These are phyloP conservation scores for Gossypium lobatum DNA, from an alignment of 441 rosid species.

Conservation along the genomic window DNA sequence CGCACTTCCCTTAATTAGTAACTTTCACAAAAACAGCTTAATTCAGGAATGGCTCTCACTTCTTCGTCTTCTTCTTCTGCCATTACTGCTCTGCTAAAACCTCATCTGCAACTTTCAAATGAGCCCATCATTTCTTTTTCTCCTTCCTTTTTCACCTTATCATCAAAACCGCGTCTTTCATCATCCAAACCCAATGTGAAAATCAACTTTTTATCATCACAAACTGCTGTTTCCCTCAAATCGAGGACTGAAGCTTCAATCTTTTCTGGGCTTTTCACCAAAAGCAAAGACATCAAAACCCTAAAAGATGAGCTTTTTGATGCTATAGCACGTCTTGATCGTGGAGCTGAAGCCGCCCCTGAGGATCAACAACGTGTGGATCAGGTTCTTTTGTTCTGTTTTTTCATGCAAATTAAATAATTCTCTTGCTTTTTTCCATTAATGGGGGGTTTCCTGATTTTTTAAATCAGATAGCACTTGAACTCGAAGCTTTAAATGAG, in stretches of 20 bases:
- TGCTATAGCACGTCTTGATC: constrained; percentile 75
- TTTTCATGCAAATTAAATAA: background rate
- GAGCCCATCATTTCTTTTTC: background rate
- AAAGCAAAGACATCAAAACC: constrained; percentile 46
- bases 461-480: constrained; percentile 24
- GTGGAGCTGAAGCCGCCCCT: constrained; percentile 73
- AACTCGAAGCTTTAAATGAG: constrained; percentile 32
- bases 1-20: background rate
- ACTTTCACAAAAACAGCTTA: background rate
- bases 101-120: background rate
- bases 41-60: background rate
- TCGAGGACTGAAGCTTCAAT: constrained; percentile 65
- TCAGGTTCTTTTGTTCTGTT: constrained; percentile 28
- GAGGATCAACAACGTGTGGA: constrained; percentile 68
- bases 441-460: background rate
- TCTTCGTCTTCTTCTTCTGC: background rate
- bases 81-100: background rate
- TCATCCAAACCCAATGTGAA: background rate
- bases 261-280: constrained; percentile 56
- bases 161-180: background rate
- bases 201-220: background rate
- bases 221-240: constrained; percentile 1
- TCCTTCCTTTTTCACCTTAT: background rate
- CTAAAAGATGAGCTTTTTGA: constrained; percentile 67
- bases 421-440: background rate